Evolutionary conservation across 1,284 basidiomycete genomes (phyloP).

Genomic region (Heliocybe sulcata): DNA sequence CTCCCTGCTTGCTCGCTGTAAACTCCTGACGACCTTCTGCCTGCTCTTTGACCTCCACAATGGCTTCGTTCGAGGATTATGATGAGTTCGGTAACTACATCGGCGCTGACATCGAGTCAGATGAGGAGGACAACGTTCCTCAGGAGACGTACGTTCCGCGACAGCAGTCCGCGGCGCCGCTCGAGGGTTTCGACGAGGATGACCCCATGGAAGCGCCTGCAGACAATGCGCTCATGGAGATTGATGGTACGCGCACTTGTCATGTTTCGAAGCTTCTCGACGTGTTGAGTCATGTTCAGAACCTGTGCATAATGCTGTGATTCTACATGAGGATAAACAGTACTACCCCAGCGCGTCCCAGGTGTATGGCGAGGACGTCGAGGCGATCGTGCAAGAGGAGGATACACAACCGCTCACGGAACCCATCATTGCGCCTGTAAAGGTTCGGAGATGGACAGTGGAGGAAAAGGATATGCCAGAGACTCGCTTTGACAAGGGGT

Average conservation of each 20-base stretch:
- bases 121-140: constrained; percentile 59
- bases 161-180: constrained; percentile 30
- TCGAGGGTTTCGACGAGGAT: constrained; percentile 76
- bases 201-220: constrained; percentile 46
- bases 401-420: constrained; percentile 94
- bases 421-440: constrained; percentile 94
- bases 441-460: constrained; percentile 86
- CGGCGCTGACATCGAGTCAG: constrained; percentile 87
- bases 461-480: constrained; percentile 92
- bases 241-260: constrained; percentile 53
- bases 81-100: constrained; percentile 96
- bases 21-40: neutral
- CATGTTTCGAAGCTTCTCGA: neutral
- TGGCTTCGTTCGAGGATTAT: constrained; percentile 83
- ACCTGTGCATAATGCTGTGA: constrained; percentile 76
- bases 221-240: constrained; percentile 67
- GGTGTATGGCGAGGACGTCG: constrained; percentile 91
- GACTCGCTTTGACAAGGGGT: constrained; percentile 93
- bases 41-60: constrained; percentile 18
- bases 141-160: constrained; percentile 35
- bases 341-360: constrained; percentile 94
- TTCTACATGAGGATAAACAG: constrained; percentile 96
- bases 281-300: constrained; percentile 29
- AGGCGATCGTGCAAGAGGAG: constrained; percentile 97
- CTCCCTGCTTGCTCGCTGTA: neutral